phyloP scores from a whole-genome alignment of 1,284 basidiomycete genomes.

The Puccinia coronata region DNA sequence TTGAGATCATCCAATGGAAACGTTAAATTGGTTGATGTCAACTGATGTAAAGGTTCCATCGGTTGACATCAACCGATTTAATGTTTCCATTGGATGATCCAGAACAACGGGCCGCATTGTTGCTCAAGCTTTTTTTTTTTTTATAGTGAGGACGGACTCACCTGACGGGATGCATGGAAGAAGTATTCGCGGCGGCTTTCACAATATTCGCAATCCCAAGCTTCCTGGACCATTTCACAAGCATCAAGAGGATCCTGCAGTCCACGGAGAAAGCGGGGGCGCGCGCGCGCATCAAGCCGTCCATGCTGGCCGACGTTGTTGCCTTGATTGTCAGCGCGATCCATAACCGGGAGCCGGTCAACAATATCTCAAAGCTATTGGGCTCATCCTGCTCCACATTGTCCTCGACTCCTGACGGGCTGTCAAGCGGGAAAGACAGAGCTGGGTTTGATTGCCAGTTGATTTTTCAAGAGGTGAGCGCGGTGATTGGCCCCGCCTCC shows the following conservation, averaged over 20 bases:
- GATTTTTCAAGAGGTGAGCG: conserved; percentile 1
- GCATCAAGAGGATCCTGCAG: conserved; percentile 59
- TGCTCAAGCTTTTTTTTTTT: no score
- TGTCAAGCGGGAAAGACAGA: background rate
- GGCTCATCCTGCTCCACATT: background rate
- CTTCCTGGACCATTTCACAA: conserved; percentile 59
- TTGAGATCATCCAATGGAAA: no score
- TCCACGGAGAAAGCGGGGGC: conserved; percentile 58
- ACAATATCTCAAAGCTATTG: conserved; percentile 8
- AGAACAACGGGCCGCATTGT: no score
- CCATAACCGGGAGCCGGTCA: conserved; percentile 10
- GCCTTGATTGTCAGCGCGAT: conserved; percentile 12
- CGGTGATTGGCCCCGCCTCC: background rate
- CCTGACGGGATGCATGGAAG: conserved; percentile 60
- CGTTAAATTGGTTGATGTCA: no score
- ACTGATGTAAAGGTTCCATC: no score
- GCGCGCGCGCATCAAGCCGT: conserved; percentile 54
- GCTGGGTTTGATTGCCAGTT: background rate
- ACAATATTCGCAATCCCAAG: conserved; percentile 57
- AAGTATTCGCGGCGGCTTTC: conserved; percentile 59
- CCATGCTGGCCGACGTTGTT: conserved; percentile 57
- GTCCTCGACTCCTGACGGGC: background rate
- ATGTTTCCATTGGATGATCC: no score
- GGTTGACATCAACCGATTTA: no score
- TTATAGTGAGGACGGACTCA: no score